Base-by-base conservation (phyloP, 176 grass and related monocot genomes). In the Phragmites australis region DNA sequence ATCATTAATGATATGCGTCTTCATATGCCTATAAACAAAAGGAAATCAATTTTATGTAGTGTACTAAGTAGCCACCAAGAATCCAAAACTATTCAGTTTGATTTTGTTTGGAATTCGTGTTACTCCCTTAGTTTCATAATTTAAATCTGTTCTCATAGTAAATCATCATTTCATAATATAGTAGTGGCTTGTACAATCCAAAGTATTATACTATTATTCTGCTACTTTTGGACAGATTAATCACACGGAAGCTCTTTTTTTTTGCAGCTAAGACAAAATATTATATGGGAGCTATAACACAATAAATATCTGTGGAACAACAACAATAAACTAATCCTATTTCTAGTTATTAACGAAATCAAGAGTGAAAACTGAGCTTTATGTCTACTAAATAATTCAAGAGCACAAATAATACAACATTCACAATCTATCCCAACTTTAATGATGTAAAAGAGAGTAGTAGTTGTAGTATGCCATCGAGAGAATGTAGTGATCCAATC, bases 1-100 rank as follows among this genome's bases (percentile, higher is more conserved):
- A 67, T 52, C 31, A 67, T 53, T 51, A 60, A 64, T 67, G 25
- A 19, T 56, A 22, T 40, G 70, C 59, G 65, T 64, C 7, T 50
- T 32, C 6, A 37, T 47, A 49, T 50, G 75, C 44, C 59, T 50
- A 78, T 37, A 65, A 52, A 79, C 29, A 51, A 51, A 79, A 40
- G 29, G 21, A 65, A 78, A 49, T 25, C 12, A 25, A 23, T 41
- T 74, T 48, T 46, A 27, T 78, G 13, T 17, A 23, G 31, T 22
- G 6, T 40, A 42, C 32, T 40, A 54, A 41, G 71, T n/a, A 56
- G 50, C n/a, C n/a, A n/a, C n/a, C 29, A 74, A 56, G 18, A 0
- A 32, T 56, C 50, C 30, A 74, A 74, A 23, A 39, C 1, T 41
- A 41, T n/a, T n/a, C 2, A 23, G 13, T 27, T 7, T 53, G 0